Evolutionary conservation across 225 moss, liverwort and hornwort species (phyloP).

Genomic region (Rhytidiadelphus loreus): DNA sequence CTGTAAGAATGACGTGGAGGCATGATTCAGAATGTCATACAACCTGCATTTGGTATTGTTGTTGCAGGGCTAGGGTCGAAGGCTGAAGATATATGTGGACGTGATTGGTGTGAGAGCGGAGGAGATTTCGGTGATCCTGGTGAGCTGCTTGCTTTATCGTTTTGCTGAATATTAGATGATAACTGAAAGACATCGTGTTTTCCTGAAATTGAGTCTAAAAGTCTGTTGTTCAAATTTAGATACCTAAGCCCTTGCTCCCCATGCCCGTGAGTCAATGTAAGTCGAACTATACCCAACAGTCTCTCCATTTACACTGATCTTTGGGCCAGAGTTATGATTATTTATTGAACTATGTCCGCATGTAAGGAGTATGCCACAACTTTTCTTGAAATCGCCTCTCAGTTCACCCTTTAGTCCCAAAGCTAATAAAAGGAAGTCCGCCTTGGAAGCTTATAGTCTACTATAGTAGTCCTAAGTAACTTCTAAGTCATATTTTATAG

Average conservation of each 20-base stretch:
- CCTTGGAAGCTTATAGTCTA: neutral
- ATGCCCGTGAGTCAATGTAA: neutral
- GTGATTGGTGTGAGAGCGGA: constrained; percentile 53
- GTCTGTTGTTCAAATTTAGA: neutral
- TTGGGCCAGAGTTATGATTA: neutral
- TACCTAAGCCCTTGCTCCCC: neutral
- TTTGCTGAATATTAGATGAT: neutral
- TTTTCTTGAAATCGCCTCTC: neutral
- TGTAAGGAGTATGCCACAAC: neutral
- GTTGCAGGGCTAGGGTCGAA: constrained; percentile 70
- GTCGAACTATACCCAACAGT: neutral
- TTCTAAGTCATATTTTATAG: neutral
- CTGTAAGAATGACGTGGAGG: neutral
- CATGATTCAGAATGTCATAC: neutral
- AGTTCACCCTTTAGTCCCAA: neutral
- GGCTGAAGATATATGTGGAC: constrained; percentile 73
- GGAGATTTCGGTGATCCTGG: constrained; percentile 94
- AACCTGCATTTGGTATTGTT: neutral
- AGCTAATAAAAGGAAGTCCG: neutral
- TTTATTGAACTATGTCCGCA: neutral
- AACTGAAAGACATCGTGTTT: neutral
- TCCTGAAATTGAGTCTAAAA: neutral
- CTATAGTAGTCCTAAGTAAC: neutral
- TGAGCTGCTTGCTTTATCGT: constrained; percentile 4
- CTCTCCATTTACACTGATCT: neutral